Evolutionary conservation across 106 monocot species (phyloP).

Genomic region (Dioscorea alata): DNA sequence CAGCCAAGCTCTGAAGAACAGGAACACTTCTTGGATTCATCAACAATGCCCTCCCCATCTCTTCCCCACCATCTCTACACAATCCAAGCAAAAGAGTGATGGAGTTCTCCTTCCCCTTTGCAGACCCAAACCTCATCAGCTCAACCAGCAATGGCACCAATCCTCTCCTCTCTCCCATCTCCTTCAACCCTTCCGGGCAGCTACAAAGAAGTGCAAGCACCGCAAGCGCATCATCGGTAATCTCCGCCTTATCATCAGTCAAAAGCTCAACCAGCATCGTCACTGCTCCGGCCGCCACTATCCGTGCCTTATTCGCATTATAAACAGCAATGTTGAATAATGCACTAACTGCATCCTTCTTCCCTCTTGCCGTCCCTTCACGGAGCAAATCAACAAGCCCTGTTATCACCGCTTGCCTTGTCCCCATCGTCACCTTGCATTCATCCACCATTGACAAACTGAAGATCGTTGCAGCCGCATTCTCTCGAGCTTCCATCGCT

Average conservation of each 20-base stretch:
- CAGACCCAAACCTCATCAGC: constrained; percentile 31
- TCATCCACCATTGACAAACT: constrained; percentile 40
- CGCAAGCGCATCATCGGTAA: constrained; percentile 37
- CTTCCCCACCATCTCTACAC: constrained; percentile 42
- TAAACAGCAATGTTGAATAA: constrained; percentile 24
- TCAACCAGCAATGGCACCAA: constrained; percentile 33
- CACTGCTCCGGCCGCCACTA: constrained; percentile 34
- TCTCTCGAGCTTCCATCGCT: constrained; percentile 46
- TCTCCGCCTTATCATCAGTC: constrained; percentile 39
- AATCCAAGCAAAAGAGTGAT: constrained; percentile 25
- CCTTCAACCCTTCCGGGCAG: constrained; percentile 34
- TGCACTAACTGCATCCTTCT: constrained; percentile 39
- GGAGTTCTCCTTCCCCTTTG: constrained; percentile 52
- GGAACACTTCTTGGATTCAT: constrained; percentile 40
- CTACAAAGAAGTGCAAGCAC: constrained; percentile 29
- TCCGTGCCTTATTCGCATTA: constrained; percentile 1
- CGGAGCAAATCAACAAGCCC: constrained; percentile 24
- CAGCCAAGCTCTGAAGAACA: constrained; percentile 34
- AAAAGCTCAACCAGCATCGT: constrained; percentile 29
- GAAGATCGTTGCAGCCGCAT: constrained; percentile 44
- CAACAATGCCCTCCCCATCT: constrained; percentile 35
- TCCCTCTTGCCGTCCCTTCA: constrained; percentile 25
- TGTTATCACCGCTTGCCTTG: constrained; percentile 17
- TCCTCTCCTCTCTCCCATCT: constrained; percentile 16
- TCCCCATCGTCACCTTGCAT: constrained; percentile 24